Evolutionary conservation across 805 yeast genomes (phyloP).

Genomic region (Metschnikowia lochheadii): DNA sequence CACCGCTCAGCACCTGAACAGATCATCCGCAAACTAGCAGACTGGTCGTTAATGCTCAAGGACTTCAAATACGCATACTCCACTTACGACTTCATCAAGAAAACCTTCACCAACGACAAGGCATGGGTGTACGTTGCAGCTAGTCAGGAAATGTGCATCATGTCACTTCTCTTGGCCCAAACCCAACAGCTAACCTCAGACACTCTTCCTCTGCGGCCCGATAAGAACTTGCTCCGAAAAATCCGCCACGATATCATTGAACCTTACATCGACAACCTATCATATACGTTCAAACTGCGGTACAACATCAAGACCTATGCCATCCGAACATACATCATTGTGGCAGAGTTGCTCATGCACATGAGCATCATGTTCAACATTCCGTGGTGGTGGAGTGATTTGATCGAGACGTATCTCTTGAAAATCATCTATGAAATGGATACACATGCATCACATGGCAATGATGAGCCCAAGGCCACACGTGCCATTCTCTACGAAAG

Average conservation of each 20-base stretch:
- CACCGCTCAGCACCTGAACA: slow-evolving; percentile 64
- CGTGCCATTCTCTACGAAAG: slow-evolving; percentile 42
- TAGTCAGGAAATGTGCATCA: slow-evolving; percentile 82
- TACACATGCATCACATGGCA: slow-evolving; percentile 34
- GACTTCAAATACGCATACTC: slow-evolving; percentile 83
- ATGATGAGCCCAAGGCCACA: slow-evolving; percentile 45
- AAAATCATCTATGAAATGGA: slow-evolving; percentile 44
- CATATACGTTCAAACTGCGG: slow-evolving; percentile 72
- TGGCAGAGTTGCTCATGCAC: slow-evolving; percentile 65
- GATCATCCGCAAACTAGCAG: slow-evolving; percentile 76
- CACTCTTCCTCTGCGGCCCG: slow-evolving; percentile 25
- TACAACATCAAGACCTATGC: slow-evolving; percentile 67
- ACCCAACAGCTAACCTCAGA: slow-evolving; percentile 28
- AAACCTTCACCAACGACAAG: slow-evolving; percentile 71
- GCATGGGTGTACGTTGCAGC: slow-evolving; percentile 81
- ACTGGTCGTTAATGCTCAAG: slow-evolving; percentile 86
- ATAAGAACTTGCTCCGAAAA: slow-evolving; percentile 41
- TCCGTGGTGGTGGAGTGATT: slow-evolving; percentile 44
- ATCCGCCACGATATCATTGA: slow-evolving; percentile 51
- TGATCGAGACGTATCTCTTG: slow-evolving; percentile 42
- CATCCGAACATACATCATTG: slow-evolving; percentile 59
- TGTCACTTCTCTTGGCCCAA: slow-evolving; percentile 62
- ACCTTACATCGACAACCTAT: slow-evolving; percentile 65
- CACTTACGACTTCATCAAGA: slow-evolving; percentile 75
- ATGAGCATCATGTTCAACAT: slow-evolving; percentile 39